These are phyloP conservation scores for Botryosphaeria dothidea DNA, from an alignment of 2,329 filamentous ascomycete species.

Conservation along the genomic window DNA sequence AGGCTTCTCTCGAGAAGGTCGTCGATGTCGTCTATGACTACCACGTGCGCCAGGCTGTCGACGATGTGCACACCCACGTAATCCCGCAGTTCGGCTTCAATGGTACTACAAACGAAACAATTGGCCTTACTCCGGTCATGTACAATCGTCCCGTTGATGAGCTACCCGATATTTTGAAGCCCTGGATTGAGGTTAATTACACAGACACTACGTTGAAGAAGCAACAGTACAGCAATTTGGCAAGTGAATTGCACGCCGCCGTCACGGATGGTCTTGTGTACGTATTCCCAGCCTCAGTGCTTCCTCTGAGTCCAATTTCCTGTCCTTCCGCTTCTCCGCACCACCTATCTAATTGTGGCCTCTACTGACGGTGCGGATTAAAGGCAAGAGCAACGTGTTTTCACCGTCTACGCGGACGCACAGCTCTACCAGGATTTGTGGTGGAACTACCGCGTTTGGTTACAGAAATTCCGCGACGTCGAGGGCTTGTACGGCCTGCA, in stretches of 20 bases:
- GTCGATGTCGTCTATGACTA: neutral
- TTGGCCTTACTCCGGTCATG: neutral
- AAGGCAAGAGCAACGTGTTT: neutral
- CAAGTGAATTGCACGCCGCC: neutral
- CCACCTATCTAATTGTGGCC: fast-evolving
- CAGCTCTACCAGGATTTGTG: neutral
- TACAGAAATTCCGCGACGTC: neutral
- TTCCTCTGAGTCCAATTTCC: too few species aligned
- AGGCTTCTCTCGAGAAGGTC: neutral
- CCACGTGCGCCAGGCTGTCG: neutral
- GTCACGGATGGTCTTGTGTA: neutral
- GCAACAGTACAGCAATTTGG: neutral
- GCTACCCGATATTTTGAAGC: neutral
- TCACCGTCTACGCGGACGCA: neutral
- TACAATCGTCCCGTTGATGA: neutral
- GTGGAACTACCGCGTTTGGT: neutral
- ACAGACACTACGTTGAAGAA: neutral
- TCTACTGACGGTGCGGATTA: neutral
- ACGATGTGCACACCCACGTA: neutral
- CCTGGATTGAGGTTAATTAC: neutral
- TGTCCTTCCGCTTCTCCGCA: too few species aligned
- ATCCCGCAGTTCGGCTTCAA: neutral
- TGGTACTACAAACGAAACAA: neutral
- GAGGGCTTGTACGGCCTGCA: neutral
- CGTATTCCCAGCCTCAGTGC: neutral